Percentiles rank a stretch among this genome's conserved stretches.
Evolutionary conservation across 192 early-diverging fungal species (phyloP).

Genomic region (Podila minutissima): DNA sequence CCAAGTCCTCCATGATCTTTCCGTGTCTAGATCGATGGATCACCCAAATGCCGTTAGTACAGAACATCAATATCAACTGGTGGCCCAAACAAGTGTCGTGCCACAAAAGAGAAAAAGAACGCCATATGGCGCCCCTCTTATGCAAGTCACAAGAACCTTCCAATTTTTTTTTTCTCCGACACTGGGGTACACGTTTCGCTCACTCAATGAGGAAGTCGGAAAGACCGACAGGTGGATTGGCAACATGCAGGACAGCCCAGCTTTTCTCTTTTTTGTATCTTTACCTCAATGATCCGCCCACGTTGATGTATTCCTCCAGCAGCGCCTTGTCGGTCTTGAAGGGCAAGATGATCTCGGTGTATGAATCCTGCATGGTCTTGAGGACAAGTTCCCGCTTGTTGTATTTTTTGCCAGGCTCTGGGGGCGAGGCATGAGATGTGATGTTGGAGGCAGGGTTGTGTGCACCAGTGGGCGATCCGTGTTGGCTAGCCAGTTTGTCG

Average conservation of each 20-base stretch:
- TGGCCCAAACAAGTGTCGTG: no score
- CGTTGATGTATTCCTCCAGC: conserved; percentile 81
- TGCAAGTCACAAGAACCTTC: no score
- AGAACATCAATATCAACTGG: no score
- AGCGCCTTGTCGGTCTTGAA: conserved; percentile 78
- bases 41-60: no score
- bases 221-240: no score
- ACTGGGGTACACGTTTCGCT: no score
- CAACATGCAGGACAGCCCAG: neutral
- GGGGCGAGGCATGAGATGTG: neutral
- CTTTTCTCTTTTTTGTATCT: no score
- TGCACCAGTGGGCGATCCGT: conserved; percentile 16
- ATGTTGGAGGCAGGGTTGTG: neutral
- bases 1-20: conserved; percentile 86
- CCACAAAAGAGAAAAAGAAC: no score
- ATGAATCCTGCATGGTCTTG: conserved; percentile 73
- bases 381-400: conserved; percentile 46
- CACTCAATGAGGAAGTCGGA: neutral
- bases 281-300: conserved; percentile 73
- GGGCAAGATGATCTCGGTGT: conserved; percentile 80
- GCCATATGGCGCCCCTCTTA: no score
- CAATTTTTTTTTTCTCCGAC: no score
- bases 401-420: conserved; percentile 16
- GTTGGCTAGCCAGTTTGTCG: conserved; percentile 45
- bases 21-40: conserved; percentile 57